Conservation (phyloP, 345 rosid species). For the Erysimum cheiranthoides region DNA sequence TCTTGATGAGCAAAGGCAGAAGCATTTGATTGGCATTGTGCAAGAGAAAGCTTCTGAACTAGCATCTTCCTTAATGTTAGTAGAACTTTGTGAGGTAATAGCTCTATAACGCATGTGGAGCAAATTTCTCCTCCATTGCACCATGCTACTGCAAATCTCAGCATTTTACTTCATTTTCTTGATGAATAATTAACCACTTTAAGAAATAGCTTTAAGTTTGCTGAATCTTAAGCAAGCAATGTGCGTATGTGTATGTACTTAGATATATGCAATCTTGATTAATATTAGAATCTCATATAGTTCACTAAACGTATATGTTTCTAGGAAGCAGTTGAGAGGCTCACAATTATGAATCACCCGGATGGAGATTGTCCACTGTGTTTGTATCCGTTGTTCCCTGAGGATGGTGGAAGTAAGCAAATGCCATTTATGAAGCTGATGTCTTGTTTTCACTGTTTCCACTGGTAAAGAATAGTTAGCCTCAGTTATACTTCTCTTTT, state of each 20-base stretch:
- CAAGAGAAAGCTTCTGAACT: conserved; percentile 66
- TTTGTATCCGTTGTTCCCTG: conserved; percentile 67
- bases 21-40: conserved; percentile 56
- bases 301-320: conserved; percentile 35
- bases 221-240: conserved; percentile 11
- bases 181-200: neutral
- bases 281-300: conserved; percentile 11
- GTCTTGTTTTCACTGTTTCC: conserved; percentile 98
- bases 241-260: neutral
- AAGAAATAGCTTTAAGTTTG: neutral
- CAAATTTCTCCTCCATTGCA: neutral
- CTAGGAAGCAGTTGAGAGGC: conserved; percentile 87
- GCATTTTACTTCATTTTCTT: neutral
- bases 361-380: conserved; percentile 92
- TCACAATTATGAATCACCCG: conserved; percentile 85
- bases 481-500: neutral
- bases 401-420: conserved; percentile 50
- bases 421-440: conserved; percentile 95
- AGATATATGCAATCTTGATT: neutral
- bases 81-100: conserved; percentile 90
- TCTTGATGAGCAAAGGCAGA: conserved; percentile 76
- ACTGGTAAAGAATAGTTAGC: conserved; percentile 57
- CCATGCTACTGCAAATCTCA: neutral
- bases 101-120: neutral
- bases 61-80: conserved; percentile 76